phyloP scores from a whole-genome alignment of 176 grass and related monocot species.

The Oryza punctata region DNA sequence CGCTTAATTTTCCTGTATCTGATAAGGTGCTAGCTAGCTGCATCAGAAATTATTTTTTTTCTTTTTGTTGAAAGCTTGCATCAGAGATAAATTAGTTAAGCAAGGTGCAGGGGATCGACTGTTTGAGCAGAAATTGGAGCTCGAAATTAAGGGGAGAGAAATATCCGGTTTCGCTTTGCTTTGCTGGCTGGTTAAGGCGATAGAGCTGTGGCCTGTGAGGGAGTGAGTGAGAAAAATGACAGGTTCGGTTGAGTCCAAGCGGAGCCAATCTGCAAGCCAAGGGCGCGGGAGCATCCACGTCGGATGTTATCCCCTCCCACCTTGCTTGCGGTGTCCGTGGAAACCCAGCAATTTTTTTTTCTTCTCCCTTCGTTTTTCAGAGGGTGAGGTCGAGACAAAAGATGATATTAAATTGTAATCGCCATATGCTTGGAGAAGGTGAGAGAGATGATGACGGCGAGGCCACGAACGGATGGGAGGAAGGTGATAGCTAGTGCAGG shows the following conservation, averaged over 20 bases:
- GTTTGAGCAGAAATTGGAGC: not conserved
- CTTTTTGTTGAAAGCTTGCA: not conserved
- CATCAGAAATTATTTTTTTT: not conserved
- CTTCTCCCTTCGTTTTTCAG: too few species aligned
- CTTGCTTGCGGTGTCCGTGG: conserved; percentile 42
- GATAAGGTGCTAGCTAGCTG: not conserved
- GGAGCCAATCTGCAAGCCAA: conserved; percentile 45
- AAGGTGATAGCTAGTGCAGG: conserved; percentile 25
- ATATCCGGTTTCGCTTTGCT: not conserved
- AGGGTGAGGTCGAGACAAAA: not conserved
- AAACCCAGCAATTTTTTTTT: conserved; percentile 17
- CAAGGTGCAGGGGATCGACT: not conserved
- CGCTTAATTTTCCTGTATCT: not conserved
- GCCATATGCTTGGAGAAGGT: not conserved
- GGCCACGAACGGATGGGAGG: not conserved
- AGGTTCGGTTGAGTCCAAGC: not conserved
- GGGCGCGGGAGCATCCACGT: conserved; percentile 54
- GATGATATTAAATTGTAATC: not conserved
- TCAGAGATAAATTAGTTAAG: not conserved
- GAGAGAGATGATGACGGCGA: not conserved
- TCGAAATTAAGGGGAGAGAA: not conserved
- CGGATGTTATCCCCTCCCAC: conserved; percentile 30
- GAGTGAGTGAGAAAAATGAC: not conserved
- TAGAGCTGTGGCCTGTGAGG: not conserved
- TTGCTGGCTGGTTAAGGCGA: too few species aligned